Percentiles rank a stretch among this genome's conserved stretches.
Evolutionary conservation across 169 alveolate species (phyloP).

Genomic region (Pseudocohnilembus persalinus): DNA sequence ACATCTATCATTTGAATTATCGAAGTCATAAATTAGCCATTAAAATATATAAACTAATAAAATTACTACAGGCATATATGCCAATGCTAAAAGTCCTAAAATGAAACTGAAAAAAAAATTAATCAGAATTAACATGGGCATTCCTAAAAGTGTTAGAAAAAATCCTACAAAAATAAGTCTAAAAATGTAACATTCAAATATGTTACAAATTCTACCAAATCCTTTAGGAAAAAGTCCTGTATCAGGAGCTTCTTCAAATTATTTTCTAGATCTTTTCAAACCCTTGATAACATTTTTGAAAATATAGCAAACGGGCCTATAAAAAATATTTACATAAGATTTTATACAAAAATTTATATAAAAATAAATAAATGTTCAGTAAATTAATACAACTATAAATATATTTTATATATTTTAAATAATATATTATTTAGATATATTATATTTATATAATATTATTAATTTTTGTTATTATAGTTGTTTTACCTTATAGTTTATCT

Average conservation of each 20-base stretch:
- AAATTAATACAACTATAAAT: too few species aligned
- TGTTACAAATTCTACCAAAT: constrained; percentile 8
- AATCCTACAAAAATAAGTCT: constrained; percentile 27
- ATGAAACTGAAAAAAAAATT: not conserved
- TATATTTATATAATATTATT: too few species aligned
- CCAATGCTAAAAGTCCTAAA: constrained; percentile 17
- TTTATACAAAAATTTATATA: not conserved
- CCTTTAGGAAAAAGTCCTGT: constrained; percentile 25
- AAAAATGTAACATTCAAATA: constrained; percentile 21
- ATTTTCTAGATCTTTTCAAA: not conserved
- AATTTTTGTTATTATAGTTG: too few species aligned
- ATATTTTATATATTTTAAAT: too few species aligned
- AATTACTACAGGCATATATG: not conserved
- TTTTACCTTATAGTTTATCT: not conserved
- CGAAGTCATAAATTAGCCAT: constrained; percentile 24
- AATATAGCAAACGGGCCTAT: not conserved
- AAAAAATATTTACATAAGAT: too few species aligned
- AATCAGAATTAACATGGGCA: not conserved
- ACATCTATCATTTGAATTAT: not conserved
- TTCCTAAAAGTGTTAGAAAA: not conserved
- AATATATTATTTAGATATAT: too few species aligned
- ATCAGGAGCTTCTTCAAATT: constrained; percentile 13
- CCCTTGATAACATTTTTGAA: constrained; percentile 7
- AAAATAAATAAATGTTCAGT: too few species aligned
- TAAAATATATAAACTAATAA: not conserved